Base-by-base conservation (phyloP, 306 rosid species). In the Rosa lucieae region DNA sequence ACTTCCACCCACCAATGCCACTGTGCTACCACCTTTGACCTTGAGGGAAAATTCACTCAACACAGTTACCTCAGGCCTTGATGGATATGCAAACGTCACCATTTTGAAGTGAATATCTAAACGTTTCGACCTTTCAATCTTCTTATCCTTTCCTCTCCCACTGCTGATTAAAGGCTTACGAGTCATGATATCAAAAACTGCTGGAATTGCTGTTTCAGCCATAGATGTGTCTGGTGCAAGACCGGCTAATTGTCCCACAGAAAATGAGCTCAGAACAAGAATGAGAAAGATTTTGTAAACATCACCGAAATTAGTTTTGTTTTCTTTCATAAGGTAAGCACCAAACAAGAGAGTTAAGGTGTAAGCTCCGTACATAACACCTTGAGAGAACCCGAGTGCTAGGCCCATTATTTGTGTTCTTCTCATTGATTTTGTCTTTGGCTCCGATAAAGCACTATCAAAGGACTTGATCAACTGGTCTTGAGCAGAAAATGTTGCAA, bases 211-310 rank as follows among this genome's bases (percentile, higher is more conserved):
- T 3, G 87, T 67, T 5, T 89, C 62, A 1, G 97, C 97, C 90
- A 75, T 82, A 17, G 97, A 92, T 75, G 95, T 92, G 81, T 94
- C 97, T 8, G 97, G 97, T 77, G 97, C 95, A 53, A 94, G 88
- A 52, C 97, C 98, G 61, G 97, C 97, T 52, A 89, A 86, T 83
- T 94, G 97, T 66, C 97, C 98, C 32, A 94, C 97, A 42, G 97
- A 89, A 87, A 92, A 94, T 43, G 98, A 91, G 87, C 97, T 89
- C 89, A 94, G 75, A 82, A 94, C 98, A 84, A 94, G 95, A 84
- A 92, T 94, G 80, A 94, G 97, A 80, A 91, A 94, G 74, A 91
- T 88, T 87, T 91, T 87, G 44, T 80, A 86, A 39, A 94, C 95
- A 10, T 80, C 89, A n/a, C 86, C 88, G 21, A 94, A 92, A 14